Evolutionary conservation across 176 grass and related monocot species (phyloP).

Genomic region (Luzula sylvatica): DNA sequence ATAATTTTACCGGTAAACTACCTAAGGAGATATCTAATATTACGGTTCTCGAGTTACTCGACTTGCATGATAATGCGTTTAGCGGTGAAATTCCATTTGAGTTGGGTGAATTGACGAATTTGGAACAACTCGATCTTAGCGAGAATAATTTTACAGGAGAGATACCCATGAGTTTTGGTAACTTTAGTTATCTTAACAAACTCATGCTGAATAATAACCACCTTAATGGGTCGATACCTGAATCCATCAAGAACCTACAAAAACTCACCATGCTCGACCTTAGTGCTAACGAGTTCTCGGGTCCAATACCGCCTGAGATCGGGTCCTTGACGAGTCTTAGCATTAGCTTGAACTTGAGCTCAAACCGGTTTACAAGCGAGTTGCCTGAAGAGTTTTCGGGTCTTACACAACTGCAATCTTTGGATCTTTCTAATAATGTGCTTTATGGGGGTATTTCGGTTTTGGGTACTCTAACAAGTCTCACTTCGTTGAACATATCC

Average conservation of each 20-base stretch:
- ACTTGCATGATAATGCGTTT: slow-evolving; percentile 79
- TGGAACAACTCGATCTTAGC: slow-evolving; percentile 90
- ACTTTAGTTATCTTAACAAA: slow-evolving; percentile 94
- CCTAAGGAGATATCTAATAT: slow-evolving; percentile 70
- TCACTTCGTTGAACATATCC: slow-evolving; percentile 81
- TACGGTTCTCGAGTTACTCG: slow-evolving; percentile 79
- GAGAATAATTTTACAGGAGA: slow-evolving; percentile 56
- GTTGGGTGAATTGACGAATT: slow-evolving; percentile 73
- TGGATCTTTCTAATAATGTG: slow-evolving; percentile 65
- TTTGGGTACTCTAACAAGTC: slow-evolving; percentile 55
- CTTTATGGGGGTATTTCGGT: slow-evolving; percentile 62
- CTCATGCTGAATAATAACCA: slow-evolving; percentile 62
- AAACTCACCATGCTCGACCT: slow-evolving; percentile 78
- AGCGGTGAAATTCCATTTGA: slow-evolving; percentile 33
- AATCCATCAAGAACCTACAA: slow-evolving; percentile 65
- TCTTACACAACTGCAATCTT: slow-evolving; percentile 65
- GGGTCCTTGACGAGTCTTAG: slow-evolving; percentile 61
- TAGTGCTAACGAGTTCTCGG: slow-evolving; percentile 55
- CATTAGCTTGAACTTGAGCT: slow-evolving; percentile 76
- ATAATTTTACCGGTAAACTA: slow-evolving; percentile 43
- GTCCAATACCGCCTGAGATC: slow-evolving; percentile 44
- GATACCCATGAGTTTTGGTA: slow-evolving; percentile 67
- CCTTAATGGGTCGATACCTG: slow-evolving; percentile 46
- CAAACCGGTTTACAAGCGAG: slow-evolving; percentile 57
- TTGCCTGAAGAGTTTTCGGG: slow-evolving; percentile 74